Evolutionary conservation across 495 filamentous ascomycete species (phyloP), one percentile per base, ranked within the genome.

Genomic region (Geopyxis carbonaria): DNA sequence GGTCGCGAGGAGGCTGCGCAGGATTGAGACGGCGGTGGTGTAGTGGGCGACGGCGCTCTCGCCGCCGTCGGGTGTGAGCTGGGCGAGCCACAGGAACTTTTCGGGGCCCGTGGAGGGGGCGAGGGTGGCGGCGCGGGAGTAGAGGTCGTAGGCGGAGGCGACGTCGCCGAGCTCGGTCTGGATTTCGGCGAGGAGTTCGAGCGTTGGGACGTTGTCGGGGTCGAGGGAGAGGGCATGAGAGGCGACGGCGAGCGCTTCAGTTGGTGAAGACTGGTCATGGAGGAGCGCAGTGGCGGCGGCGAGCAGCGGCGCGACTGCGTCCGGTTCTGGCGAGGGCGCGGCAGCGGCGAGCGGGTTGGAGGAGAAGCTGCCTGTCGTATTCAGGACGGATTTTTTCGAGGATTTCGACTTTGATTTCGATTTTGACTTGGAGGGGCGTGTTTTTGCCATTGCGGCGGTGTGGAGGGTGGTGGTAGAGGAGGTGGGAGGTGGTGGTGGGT

Each of bases 41-140:
- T 80, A 95, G 85, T 87, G 94, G 20, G 56, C 51, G 23, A 95
- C 76, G 51, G 83, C 92, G 44, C 82, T 79, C 38, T 66, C 52
- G 2, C 89, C 91, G 25, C 89, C 89, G 38, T 80, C 69, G 37
- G 89, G 80, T 56, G 76, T 80, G 54, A 99, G 67, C 59, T 99
- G 91, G 31, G 91, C 89, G 19, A 95, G 66, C 75, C 84, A 94
- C 1, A 99, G 62, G 55, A 95, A 95, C 58, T 93, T 95, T 51
- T 94, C 89, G 0, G 85, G 73, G 0, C 86, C 91, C 5, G 80
- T 82, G 38, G 76, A 69, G 5, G 74, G 70, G 56, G 95, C 91
- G 8, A 80, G 58, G 5, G 67, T 58, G 21, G 76, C 77, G 0
- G 89, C 84, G 6, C 62, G 59, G 18, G 70, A 47, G 52, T 92